Evolutionary conservation across 768 basidiomycete species (phyloP), one percentile per base, ranked within the genome.

Genomic region (Arthromyces matolae): DNA sequence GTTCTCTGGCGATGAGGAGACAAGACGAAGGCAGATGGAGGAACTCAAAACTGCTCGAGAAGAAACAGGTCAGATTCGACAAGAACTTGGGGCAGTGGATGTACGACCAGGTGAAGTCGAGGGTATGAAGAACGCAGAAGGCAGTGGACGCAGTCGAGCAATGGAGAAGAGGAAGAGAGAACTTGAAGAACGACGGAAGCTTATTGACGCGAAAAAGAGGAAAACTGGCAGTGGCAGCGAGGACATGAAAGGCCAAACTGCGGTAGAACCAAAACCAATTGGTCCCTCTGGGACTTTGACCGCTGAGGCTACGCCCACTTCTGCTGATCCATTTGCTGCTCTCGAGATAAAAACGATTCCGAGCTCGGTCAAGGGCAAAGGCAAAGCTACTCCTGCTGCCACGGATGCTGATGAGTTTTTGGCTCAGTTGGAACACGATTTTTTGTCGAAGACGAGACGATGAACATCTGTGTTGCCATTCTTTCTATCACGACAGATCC

Each of bases 1-100:
- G 62, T 94, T 98, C 66, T 90, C 91, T 10, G 77, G 64, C 3
- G 92, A 96, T 56, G 90, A 93, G 59, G 87, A 89, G 54, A 80
- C 78, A 23, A 75, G 96, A 34, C 70, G 69, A 53, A 70, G 72
- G 41, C 85, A 97, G 63, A 89, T 94, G 91, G 89, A 89, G 47
- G 88, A 87, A 46, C 70, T 98, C 10, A 79, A 76, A 49, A 62
- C 69, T 4, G 76, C 75, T 2, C 73, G 91, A 34, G 75, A 78
- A 37, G 89, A 93, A 62, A 95, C 93, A 0, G 79, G 80, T 59
- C 70, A 71, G 51, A 72, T 70, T 22, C 71, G 84, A 54, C 72
- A 77, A 53, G 84, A 84, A 43, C 53, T 68, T 14, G 86, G 81
- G 12, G 86, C 83, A 3, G 62, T 75, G 32, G 80, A 87, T 59